Conservation (phyloP, 805 yeast genomes). For the Ogataea sp. region DNA sequence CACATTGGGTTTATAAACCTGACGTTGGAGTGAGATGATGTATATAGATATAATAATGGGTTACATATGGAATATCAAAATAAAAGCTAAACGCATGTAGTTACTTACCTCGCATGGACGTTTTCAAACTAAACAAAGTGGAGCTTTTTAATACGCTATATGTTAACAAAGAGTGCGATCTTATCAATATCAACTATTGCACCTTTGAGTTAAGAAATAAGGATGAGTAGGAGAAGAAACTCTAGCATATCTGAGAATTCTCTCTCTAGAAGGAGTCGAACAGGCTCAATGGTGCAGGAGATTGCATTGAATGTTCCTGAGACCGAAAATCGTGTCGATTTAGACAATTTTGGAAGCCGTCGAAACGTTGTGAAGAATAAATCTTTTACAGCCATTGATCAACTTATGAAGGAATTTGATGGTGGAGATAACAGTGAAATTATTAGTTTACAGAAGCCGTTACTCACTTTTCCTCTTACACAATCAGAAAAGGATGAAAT, state of each 20-base stretch:
- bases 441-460: neutral
- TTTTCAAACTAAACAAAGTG: too few species aligned
- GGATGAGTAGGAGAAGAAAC: slow-evolving; percentile 2
- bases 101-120: too few species aligned
- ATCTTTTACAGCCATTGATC: too few species aligned
- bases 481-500: slow-evolving; percentile 26
- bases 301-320: slow-evolving; percentile 50
- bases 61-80: too few species aligned
- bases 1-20: neutral
- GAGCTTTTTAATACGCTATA: too few species aligned
- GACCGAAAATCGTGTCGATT: slow-evolving; percentile 16
- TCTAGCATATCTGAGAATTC: slow-evolving; percentile 16
- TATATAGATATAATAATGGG: too few species aligned
- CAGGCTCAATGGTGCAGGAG: slow-evolving; percentile 53
- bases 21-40: neutral
- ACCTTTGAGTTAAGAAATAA: too few species aligned
- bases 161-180: too few species aligned
- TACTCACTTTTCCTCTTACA: slow-evolving; percentile 28
- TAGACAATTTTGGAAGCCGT: neutral
- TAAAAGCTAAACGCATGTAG: too few species aligned
- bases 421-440: too few species aligned
- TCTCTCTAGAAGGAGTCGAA: slow-evolving; percentile 29
- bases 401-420: slow-evolving; percentile 9
- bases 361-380: too few species aligned
- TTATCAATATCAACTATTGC: too few species aligned